Conservation (phyloP, 2,329 filamentous ascomycete species). For the Aspergillus tamarii region DNA sequence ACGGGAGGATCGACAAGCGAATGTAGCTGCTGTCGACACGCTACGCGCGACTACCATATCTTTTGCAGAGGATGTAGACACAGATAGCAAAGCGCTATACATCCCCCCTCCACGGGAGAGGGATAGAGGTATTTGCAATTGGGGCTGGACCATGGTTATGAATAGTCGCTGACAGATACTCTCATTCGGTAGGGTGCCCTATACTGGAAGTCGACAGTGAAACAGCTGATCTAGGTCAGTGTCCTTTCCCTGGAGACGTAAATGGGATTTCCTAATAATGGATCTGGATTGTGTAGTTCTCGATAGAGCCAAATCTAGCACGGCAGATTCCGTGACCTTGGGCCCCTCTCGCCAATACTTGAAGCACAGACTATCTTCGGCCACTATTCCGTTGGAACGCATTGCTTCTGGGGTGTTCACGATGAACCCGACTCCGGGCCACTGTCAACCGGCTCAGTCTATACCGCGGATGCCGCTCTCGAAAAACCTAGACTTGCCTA, state of each 20-base stretch:
- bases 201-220: slow-evolving; percentile 29
- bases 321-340: too few relatives aligned
- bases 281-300: too few relatives aligned
- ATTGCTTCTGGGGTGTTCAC: slow-evolving; percentile 14
- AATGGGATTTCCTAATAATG: too few relatives aligned
- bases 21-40: too few relatives aligned
- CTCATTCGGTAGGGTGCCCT: slow-evolving; percentile 19
- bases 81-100: slow-evolving; percentile 24
- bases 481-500: slow-evolving; percentile 37
- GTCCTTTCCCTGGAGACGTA: neutral
- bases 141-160: too few relatives aligned
- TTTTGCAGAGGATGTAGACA: neutral
- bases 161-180: too few relatives aligned
- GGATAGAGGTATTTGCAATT: slow-evolving; percentile 22
- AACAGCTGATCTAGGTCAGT: slow-evolving; percentile 14
- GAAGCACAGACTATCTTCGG: neutral
- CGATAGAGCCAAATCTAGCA: too few relatives aligned
- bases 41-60: too few relatives aligned
- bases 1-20: too few relatives aligned
- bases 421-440: slow-evolving; percentile 13
- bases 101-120: slow-evolving; percentile 29
- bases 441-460: slow-evolving; percentile 11
- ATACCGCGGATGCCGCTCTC: slow-evolving; percentile 20
- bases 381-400: slow-evolving; percentile 11
- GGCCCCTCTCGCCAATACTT: too few relatives aligned